These are phyloP conservation scores for Colletotrichum tropicale DNA, from an alignment of 2,329 filamentous ascomycete species.

Conservation along the genomic window DNA sequence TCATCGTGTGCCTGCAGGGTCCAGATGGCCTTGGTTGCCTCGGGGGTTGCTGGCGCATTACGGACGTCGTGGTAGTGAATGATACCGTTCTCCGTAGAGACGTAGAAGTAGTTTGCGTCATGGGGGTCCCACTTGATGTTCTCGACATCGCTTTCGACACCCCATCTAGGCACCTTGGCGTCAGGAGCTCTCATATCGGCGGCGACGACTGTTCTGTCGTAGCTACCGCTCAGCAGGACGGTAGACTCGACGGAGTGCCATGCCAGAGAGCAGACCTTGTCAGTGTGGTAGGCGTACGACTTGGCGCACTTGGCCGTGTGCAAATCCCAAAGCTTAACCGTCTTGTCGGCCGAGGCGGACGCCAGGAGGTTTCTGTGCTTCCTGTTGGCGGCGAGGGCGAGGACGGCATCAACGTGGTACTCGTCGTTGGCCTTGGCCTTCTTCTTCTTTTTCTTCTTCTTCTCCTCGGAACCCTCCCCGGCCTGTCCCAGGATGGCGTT, in stretches of 20 bases:
- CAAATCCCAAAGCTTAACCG: constrained; percentile 97
- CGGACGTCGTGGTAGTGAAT: constrained; percentile 92
- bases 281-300: constrained; percentile 93
- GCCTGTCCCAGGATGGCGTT: constrained; percentile 91
- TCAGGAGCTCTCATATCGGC: constrained; percentile 95
- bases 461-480: constrained; percentile 57
- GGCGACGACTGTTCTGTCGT: constrained; percentile 93
- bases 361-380: constrained; percentile 94
- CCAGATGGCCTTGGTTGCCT: constrained; percentile 86
- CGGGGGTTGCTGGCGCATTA: constrained; percentile 73
- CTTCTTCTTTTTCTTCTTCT: constrained; percentile 88
- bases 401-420: constrained; percentile 92
- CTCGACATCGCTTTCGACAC: constrained; percentile 95
- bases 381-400: constrained; percentile 89
- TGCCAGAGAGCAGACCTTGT: constrained; percentile 95
- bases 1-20: constrained; percentile 94
- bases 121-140: constrained; percentile 92
- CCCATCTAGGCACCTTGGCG: constrained; percentile 82
- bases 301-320: constrained; percentile 92
- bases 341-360: constrained; percentile 94
- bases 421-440: constrained; percentile 86
- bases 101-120: constrained; percentile 91
- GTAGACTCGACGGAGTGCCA: constrained; percentile 92
- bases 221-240: constrained; percentile 88
- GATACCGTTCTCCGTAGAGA: constrained; percentile 89